These are phyloP conservation scores for Solanum bulbocastanum DNA, from an alignment of 257 asterid genomes.

Conservation along the genomic window DNA sequence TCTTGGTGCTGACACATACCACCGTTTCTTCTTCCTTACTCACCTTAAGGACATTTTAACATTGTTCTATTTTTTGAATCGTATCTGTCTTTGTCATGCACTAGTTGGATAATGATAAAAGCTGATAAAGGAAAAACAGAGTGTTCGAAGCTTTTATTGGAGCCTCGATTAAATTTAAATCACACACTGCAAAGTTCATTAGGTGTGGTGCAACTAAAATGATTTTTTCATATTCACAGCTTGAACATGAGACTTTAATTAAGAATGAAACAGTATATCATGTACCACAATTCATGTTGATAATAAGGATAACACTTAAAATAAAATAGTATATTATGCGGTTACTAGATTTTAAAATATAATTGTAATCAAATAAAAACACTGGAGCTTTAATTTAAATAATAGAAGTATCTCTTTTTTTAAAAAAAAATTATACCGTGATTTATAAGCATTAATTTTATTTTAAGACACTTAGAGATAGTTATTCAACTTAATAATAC, in stretches of 20 bases:
- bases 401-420: background rate
- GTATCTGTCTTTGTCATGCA: conserved; percentile 23
- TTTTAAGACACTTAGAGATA: background rate
- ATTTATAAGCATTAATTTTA: background rate
- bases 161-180: no score
- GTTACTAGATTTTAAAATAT: background rate
- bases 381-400: background rate
- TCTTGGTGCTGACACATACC: conserved; percentile 24
- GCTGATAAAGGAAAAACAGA: conserved; percentile 17
- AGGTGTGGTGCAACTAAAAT: no score
- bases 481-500: background rate
- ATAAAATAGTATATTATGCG: background rate
- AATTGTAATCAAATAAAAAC: background rate
- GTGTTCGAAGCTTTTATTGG: no score
- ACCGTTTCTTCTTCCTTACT: conserved; percentile 25
- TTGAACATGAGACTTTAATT: no score
- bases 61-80: conserved; percentile 1
- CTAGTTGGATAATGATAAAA: conserved; percentile 34
- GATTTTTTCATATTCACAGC: no score
- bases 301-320: no score
- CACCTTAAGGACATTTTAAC: conserved; percentile 15
- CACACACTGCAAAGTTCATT: rapidly evolving
- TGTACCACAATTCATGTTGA: no score
- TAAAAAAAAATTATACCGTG: background rate
- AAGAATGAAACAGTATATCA: no score